phyloP scores from a whole-genome alignment of 2,329 filamentous ascomycete genomes.

The Bipolaris sorokiniana region DNA sequence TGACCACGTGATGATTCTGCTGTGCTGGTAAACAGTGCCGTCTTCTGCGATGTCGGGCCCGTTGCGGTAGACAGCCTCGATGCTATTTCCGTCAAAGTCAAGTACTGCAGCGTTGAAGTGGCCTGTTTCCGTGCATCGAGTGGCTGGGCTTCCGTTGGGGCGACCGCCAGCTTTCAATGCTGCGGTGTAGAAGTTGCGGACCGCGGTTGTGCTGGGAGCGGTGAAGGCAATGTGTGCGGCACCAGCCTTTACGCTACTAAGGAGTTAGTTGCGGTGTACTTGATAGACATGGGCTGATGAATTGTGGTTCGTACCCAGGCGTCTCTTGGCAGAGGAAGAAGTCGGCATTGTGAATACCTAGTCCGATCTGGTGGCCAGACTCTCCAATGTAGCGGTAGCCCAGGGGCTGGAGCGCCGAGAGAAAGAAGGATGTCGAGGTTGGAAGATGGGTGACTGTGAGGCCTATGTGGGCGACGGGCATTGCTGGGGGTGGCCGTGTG shows the following conservation, averaged over 20 bases:
- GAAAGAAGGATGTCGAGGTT: slow-evolving; percentile 82
- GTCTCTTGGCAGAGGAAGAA: slow-evolving; percentile 69
- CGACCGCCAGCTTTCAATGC: slow-evolving; percentile 70
- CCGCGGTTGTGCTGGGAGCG: slow-evolving; percentile 68
- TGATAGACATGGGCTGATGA: slow-evolving; percentile 8
- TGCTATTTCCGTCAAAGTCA: slow-evolving; percentile 83
- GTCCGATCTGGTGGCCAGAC: slow-evolving; percentile 65
- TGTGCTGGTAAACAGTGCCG: slow-evolving; percentile 50
- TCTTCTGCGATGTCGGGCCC: slow-evolving; percentile 49
- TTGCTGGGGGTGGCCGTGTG: slow-evolving; percentile 38
- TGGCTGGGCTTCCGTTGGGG: slow-evolving; percentile 63
- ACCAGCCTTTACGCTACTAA: slow-evolving; percentile 54
- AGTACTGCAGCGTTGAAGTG: slow-evolving; percentile 69
- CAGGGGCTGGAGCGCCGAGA: slow-evolving; percentile 77
- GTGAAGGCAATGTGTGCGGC: slow-evolving; percentile 71
- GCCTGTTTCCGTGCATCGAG: slow-evolving; percentile 60
- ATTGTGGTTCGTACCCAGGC: slow-evolving; percentile 56
- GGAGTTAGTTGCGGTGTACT: slow-evolving; percentile 29
- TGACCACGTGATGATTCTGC: slow-evolving; percentile 53
- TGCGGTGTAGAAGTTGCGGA: slow-evolving; percentile 73
- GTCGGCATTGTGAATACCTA: slow-evolving; percentile 65
- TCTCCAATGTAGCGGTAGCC: slow-evolving; percentile 74
- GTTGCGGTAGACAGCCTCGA: slow-evolving; percentile 74
- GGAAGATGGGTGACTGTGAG: slow-evolving; percentile 78
- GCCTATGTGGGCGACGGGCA: slow-evolving; percentile 68